A percentile compares a stretch with the other conserved stretches of the same genome.
phyloP scores from a whole-genome alignment of 805 yeast genomes.

The Cyberlindnera euphorbiae region DNA sequence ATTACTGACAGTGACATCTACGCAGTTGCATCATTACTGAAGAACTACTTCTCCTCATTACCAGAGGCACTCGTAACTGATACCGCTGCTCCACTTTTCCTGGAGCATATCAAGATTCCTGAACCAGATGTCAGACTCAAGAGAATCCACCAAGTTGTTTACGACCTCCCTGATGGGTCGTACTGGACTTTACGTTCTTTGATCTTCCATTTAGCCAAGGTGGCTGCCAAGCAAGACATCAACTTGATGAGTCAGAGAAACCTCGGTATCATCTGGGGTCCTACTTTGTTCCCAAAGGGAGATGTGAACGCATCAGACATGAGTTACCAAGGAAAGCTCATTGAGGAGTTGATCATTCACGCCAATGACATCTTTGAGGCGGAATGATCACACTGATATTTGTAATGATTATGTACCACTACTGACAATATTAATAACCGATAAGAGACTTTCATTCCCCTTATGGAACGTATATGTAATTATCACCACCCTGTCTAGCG shows the following conservation, averaged over 20 bases:
- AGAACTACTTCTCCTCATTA: slow-evolving; percentile 74
- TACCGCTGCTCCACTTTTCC: slow-evolving; percentile 55
- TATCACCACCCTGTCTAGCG: slow-evolving; percentile 7
- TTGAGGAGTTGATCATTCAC: slow-evolving; percentile 79
- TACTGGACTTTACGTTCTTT: slow-evolving; percentile 86
- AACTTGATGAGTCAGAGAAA: slow-evolving; percentile 83
- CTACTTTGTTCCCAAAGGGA: slow-evolving; percentile 69
- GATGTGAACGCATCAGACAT: slow-evolving; percentile 67
- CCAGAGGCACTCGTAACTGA: slow-evolving; percentile 83
- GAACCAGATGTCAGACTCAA: slow-evolving; percentile 63
- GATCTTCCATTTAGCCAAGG: slow-evolving; percentile 77
- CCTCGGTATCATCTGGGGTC: slow-evolving; percentile 93
- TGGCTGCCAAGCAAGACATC: slow-evolving; percentile 53
- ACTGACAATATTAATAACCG: too few relatives aligned
- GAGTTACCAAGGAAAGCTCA: slow-evolving; percentile 68
- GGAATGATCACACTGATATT: slow-evolving; percentile 36
- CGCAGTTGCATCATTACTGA: slow-evolving; percentile 81
- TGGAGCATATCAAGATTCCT: slow-evolving; percentile 65
- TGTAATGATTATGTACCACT: too few relatives aligned
- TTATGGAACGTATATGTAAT: slow-evolving; percentile 20
- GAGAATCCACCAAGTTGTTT: slow-evolving; percentile 77
- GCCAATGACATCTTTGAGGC: slow-evolving; percentile 79
- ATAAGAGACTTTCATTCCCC: too few relatives aligned
- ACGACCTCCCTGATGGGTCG: slow-evolving; percentile 89
- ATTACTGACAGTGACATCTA: slow-evolving; percentile 78